Evolutionary conservation across 1,284 basidiomycete genomes (phyloP), one percentile per base, ranked within the genome.

Genomic region (Marasmius tenuissimus): DNA sequence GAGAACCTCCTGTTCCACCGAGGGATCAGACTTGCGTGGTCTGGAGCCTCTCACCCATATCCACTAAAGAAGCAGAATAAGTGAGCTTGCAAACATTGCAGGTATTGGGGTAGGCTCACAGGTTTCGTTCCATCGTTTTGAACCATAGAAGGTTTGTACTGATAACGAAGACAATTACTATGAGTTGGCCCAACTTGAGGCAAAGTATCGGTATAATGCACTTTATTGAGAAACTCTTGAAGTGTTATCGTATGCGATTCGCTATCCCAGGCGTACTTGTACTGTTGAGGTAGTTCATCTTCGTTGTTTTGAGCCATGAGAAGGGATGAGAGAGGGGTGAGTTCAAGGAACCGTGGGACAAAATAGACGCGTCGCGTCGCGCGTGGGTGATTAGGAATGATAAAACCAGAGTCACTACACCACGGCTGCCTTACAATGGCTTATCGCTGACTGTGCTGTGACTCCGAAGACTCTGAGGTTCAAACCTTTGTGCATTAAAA

Each of bases 61-160:
- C 88, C 88, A 89, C 88, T 89, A 65, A 10, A 22, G 27, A 14
- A 53, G 20, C 38, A 27, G 27, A 37, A 22, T 12, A 27, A 48
- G 34, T 22, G 35, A 49, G 11, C 2, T n/a, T 52, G 50, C 58
- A 12, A 52, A 40, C 12, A 55, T 37, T 42, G n/a, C 10, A 18
- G 27, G 51, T 35, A 57, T 38, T 27, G 7, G 27, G 49, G 33
- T 35, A 33, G 34, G 68, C 84, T 71, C 61, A 90, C 88, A 54
- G 87, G 88, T 69, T 89, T 91, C 0, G 79, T 85, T 1, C 88
- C 89, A 62, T 91, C 87, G 69, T 91, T 84, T 65, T 88, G 84
- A 7, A 91, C 84, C 87, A 90, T 87, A 20, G 88, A 89, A 1
- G 89, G 88, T 61, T 81, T 88, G 65, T 84, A 88, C 89, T 90